Evolutionary conservation across 208 protist genomes (phyloP).

Genomic region (Trichomonas gallinae): DNA sequence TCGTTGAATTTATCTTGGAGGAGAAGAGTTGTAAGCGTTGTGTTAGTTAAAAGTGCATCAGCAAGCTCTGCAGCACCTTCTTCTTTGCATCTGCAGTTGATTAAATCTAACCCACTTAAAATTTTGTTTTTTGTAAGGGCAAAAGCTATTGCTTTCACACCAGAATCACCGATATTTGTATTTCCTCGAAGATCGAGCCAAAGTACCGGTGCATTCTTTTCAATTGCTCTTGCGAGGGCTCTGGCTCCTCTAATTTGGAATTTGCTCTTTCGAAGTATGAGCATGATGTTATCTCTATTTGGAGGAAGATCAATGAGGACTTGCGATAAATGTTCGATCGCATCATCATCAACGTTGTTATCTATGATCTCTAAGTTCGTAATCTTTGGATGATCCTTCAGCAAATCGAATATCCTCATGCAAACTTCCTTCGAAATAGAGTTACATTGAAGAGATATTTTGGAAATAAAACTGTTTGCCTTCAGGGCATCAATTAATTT

Average conservation of each 20-base stretch:
- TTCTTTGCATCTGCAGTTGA: background rate
- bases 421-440: background rate
- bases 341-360: background rate
- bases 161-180: background rate
- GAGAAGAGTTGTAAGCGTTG: background rate
- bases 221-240: background rate
- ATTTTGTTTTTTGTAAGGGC: background rate
- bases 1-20: background rate
- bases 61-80: background rate
- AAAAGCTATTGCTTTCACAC: background rate
- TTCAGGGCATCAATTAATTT: background rate
- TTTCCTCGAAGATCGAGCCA: background rate
- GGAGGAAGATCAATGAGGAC: background rate
- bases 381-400: background rate
- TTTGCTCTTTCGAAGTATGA: background rate
- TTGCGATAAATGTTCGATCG: background rate
- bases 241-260: background rate
- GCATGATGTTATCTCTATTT: background rate
- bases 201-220: background rate
- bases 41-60: background rate
- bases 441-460: background rate
- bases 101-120: background rate
- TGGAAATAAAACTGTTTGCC: background rate
- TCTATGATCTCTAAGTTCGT: background rate
- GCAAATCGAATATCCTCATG: background rate